Evolutionary conservation across 768 basidiomycete species (phyloP).

Genomic region (Kondoa malvinella): DNA sequence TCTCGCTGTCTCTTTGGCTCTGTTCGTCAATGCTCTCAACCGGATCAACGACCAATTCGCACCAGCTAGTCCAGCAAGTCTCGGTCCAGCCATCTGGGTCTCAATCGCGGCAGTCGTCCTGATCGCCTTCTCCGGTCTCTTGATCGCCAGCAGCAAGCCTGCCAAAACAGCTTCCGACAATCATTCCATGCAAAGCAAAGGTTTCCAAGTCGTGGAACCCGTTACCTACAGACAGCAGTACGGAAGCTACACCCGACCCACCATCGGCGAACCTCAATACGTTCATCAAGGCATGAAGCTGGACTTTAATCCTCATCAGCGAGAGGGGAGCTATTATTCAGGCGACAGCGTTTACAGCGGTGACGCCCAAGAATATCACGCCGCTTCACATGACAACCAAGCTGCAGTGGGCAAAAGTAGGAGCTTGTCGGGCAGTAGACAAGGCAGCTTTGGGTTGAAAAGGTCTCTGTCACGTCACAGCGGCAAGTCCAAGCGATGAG

Average conservation of each 20-base stretch:
- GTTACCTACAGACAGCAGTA: not conserved
- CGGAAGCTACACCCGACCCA: not conserved
- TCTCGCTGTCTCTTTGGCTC: not conserved
- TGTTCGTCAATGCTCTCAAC: not conserved
- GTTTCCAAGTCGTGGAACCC: not conserved
- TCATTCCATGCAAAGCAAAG: not conserved
- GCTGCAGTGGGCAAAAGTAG: too few species aligned
- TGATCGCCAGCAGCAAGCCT: not conserved
- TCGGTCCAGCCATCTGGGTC: not conserved
- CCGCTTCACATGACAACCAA: not conserved
- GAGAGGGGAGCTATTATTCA: too few species aligned
- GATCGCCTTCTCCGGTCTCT: not conserved
- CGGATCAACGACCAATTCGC: constrained; percentile 5
- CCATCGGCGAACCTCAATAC: not conserved
- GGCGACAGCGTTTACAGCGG: too few species aligned
- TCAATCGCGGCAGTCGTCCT: not conserved
- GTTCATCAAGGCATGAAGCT: not conserved
- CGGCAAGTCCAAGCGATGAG: not conserved
- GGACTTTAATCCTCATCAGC: not conserved
- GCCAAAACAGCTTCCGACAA: not conserved
- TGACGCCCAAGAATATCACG: not conserved
- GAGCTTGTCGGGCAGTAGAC: too few species aligned
- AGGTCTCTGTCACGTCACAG: not conserved
- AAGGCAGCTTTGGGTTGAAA: not conserved
- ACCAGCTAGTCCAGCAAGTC: not conserved